A percentile compares a stretch with the other conserved stretches of the same genome.
Evolutionary conservation across 805 yeast genomes (phyloP).

Genomic region (Zygosaccharomyces siamensis): DNA sequence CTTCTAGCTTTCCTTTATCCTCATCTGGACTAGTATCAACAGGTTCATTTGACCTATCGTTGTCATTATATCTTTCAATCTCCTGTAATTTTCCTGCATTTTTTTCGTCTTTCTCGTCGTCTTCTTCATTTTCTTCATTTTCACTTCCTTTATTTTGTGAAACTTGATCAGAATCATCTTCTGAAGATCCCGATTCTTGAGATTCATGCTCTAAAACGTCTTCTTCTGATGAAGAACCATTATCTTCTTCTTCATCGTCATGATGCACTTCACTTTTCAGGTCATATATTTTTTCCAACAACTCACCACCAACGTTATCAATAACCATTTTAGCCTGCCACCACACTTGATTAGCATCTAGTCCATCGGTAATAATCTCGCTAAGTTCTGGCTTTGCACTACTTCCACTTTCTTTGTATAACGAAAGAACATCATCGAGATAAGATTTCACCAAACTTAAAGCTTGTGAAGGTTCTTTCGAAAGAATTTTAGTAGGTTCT

Average conservation of each 20-base stretch:
- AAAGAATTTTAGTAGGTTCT: conserved; percentile 23
- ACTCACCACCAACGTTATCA: conserved; percentile 66
- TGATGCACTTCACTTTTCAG: conserved; percentile 34
- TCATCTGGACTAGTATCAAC: conserved; percentile 27
- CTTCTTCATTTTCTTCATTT: conserved; percentile 21
- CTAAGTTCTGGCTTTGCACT: conserved; percentile 57
- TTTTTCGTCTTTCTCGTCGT: not conserved
- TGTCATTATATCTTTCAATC: not conserved
- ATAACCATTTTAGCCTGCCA: conserved; percentile 84
- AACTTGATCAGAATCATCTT: conserved; percentile 14
- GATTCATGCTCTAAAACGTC: conserved; percentile 13
- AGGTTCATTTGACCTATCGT: conserved; percentile 22
- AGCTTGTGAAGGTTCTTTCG: conserved; percentile 19
- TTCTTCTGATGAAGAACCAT: conserved; percentile 18
- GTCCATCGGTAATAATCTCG: conserved; percentile 76
- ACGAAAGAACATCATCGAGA: conserved; percentile 27
- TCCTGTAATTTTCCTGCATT: conserved; percentile 11
- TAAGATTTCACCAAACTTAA: conserved; percentile 25
- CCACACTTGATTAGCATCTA: conserved; percentile 89
- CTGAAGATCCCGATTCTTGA: conserved; percentile 14
- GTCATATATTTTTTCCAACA: conserved; percentile 54
- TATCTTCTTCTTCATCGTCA: conserved; percentile 25
- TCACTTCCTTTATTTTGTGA: conserved; percentile 17
- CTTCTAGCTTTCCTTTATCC: conserved; percentile 29
- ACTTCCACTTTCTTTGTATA: conserved; percentile 17